A percentile compares a stretch with the other conserved stretches of the same genome.
Evolutionary conservation across 495 filamentous ascomycete genomes (phyloP).

Genomic region (Hypomontagnella monticulosa): DNA sequence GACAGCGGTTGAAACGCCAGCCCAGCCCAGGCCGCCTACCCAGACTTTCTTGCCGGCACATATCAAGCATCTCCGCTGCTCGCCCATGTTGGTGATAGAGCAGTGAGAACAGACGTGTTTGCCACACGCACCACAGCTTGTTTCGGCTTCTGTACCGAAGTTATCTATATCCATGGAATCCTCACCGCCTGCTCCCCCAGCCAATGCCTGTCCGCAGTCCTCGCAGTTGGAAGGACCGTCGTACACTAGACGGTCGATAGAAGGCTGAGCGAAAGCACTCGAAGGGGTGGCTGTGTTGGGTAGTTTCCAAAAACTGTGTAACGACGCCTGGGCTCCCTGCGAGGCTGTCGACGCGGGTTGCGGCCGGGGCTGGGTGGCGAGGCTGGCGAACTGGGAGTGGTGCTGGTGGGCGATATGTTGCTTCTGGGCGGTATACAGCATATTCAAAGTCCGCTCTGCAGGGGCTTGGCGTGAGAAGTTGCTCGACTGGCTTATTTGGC

Average conservation of each 20-base stretch:
- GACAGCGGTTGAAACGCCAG: constrained; percentile 13
- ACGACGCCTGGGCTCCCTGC: constrained; percentile 48
- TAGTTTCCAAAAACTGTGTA: constrained; percentile 61
- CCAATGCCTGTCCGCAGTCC: constrained; percentile 52
- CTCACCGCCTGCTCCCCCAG: constrained; percentile 36
- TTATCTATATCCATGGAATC: constrained; percentile 38
- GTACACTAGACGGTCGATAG: constrained; percentile 2
- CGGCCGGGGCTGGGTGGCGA: constrained; percentile 21
- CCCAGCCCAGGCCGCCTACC: constrained; percentile 40
- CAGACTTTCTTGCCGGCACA: constrained; percentile 51
- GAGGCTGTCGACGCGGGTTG: constrained; percentile 3
- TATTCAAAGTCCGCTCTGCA: constrained; percentile 58
- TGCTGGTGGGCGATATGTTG: constrained; percentile 38
- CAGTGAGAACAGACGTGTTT: constrained; percentile 61
- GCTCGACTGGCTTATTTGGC: constrained; percentile 8
- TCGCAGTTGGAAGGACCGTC: constrained; percentile 50
- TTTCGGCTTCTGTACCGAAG: constrained; percentile 21
- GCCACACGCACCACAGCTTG: constrained; percentile 51
- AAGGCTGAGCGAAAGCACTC: neutral
- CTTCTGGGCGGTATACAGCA: constrained; percentile 59
- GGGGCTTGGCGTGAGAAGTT: constrained; percentile 11
- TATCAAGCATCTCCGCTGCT: constrained; percentile 54
- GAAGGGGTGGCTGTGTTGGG: constrained; percentile 37
- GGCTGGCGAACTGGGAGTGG: constrained; percentile 8
- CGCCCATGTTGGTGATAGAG: constrained; percentile 57